Evolutionary conservation across 306 rosid genomes (phyloP), one percentile per base, ranked within the genome.

Genomic region (Vachellia collinsii): DNA sequence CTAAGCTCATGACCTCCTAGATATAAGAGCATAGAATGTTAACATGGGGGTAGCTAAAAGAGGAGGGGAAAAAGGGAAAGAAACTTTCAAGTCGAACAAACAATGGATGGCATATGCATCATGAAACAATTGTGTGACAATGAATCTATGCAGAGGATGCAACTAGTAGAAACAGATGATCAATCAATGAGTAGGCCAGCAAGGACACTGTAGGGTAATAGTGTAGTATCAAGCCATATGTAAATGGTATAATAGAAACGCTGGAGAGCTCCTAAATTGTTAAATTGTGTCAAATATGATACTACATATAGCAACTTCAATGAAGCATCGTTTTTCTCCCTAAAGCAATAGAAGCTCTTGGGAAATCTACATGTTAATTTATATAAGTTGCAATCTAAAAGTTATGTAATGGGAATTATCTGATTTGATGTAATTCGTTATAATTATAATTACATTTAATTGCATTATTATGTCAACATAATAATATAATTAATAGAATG

Each of bases 71-170:
- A 22, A 58, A 50, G 67, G 38, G 39, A 0, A 36, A 20, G 29
- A 80, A 29, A 11, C 9, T 48, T 70, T 23, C 5, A 13, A n/a
- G 63, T 61, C 9, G 39, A 44, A 68, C 29, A 74, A 62, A 46
- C 54, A 13, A 14, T 10, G 11, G 43, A 8, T 7, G 39, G 5
- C 5, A 8, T 16, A 51, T 19, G 17, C 37, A 11, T 8, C 43
- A 78, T 68, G 74, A 70, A 70, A 75, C 23, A 67, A 34, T 37
- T 42, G 38, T 41, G 54, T 22, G 39, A 29, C 36, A 53, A 73
- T n/a, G 13, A 16, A 48, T 70, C 12, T 61, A 78, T 11, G 76
- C 78, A 64, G 41, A 79, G 41, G 29, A 34, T 1, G 22, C 13
- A n/a, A 38, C 13, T 0, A 1, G 61, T 64, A 36, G 50, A 43